Evolutionary conservation across 176 grass and related monocot genomes (phyloP).

Genomic region (Oryza glaberrima): DNA sequence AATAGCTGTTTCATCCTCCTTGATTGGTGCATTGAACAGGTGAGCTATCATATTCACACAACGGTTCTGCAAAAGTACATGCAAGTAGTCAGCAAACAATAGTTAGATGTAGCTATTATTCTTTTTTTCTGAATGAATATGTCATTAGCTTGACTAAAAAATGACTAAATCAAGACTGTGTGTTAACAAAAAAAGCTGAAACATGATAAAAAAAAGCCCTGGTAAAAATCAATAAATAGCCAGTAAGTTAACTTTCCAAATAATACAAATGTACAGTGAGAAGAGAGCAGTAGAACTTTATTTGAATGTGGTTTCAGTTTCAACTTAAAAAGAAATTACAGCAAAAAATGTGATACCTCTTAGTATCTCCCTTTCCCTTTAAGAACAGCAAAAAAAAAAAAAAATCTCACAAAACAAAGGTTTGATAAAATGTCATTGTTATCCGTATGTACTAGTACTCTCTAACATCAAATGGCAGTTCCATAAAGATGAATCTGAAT

Average conservation of each 20-base stretch:
- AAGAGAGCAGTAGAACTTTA: neutral
- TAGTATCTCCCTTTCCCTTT: neutral
- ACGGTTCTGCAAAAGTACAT: slow-evolving; percentile 55
- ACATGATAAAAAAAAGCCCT: neutral
- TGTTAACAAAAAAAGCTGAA: neutral
- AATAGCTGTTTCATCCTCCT: slow-evolving; percentile 59
- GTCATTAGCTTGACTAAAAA: neutral
- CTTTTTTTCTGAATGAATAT: neutral
- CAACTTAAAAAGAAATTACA: neutral
- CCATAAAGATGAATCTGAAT: neutral
- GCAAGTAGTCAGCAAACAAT: slow-evolving; percentile 21
- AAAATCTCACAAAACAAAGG: neutral
- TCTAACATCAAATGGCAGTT: neutral
- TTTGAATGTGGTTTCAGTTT: neutral
- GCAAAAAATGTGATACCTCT: neutral
- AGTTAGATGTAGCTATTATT: neutral
- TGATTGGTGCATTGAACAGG: slow-evolving; percentile 63
- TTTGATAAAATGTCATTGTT: no score
- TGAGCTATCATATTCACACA: slow-evolving; percentile 81
- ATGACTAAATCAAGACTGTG: neutral
- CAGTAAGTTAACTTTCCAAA: neutral
- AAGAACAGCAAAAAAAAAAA: neutral
- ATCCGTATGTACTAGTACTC: neutral
- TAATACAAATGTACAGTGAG: neutral
- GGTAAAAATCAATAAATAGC: neutral